Evolutionary conservation across 129 eudicot species (phyloP), one percentile per base, ranked within the genome.

Genomic region (Ambrosia trifida): DNA sequence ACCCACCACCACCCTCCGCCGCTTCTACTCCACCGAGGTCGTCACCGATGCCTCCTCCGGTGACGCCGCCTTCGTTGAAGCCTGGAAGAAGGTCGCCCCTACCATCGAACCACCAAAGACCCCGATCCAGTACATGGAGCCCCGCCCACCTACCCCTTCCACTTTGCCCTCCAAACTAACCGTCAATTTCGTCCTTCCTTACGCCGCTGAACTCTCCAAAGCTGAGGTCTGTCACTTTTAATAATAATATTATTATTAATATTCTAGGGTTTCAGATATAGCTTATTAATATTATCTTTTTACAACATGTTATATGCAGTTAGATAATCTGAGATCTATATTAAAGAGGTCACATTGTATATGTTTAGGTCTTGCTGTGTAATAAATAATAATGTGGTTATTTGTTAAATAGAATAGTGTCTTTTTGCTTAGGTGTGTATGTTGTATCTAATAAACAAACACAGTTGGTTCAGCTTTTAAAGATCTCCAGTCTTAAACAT

Each of bases 81-180:
- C 93, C 4, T 91, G 97, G 97, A 88, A 78, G 87, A 89, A 83
- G 33, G 76, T 84, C 32, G 69, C 62, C 53, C 96, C 97, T 2
- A 84, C 80, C 76, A 71, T 88, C 11, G 97, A 91, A 4, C 93
- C 97, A 30, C 97, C 97, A 11, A 82, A 82, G 62, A 88, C 95
- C 3, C 92, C 97, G n/a, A 67, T 77, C 31, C 69, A 86, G 36
- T 91, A 52, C 70, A 83, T 80, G 88, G 67, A 74, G 6, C 76
- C 96, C 32, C 92, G 97, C 2, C 92, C 95, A 2, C 78, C 88
- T 14, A 76, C 97, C 2, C 86, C 88, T 24, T 66, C 90, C 59
- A 50, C 87, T 13, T 86, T 91, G 43, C 97, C 97, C 5, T 28
- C 95, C 5, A 91, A 91, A 64, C 83, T 91, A 72, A 88, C 92